Conservation (phyloP, 768 basidiomycete genomes). For the Phylloporus sp. region DNA sequence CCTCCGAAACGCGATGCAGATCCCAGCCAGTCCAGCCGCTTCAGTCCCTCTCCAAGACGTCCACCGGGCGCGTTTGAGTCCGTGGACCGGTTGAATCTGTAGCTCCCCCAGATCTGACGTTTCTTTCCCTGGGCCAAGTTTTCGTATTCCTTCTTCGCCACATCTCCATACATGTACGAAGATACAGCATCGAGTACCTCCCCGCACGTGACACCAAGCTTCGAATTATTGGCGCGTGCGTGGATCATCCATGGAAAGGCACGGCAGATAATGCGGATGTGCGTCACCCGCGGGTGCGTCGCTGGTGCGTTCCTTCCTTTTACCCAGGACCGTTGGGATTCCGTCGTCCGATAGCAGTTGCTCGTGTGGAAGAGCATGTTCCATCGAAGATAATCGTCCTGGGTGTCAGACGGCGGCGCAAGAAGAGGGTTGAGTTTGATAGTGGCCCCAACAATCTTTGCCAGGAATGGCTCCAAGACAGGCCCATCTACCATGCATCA, state of each 20-base stretch:
- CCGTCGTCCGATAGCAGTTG: constrained; percentile 60
- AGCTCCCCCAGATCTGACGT: constrained; percentile 46
- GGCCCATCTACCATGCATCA: constrained; percentile 53
- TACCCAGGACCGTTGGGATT: constrained; percentile 61
- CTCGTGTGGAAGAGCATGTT: constrained; percentile 68
- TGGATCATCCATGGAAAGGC: constrained; percentile 55
- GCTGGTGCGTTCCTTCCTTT: constrained; percentile 62
- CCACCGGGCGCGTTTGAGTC: constrained; percentile 67
- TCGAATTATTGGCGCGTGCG: constrained; percentile 40
- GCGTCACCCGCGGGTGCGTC: constrained; percentile 55
- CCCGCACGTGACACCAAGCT: constrained; percentile 62
- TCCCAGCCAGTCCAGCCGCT: constrained; percentile 64
- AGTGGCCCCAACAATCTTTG: constrained; percentile 44
- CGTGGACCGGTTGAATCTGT: constrained; percentile 63
- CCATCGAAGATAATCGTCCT: constrained; percentile 59
- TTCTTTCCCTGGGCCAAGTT: constrained; percentile 34
- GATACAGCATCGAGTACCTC: constrained; percentile 59
- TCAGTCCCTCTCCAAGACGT: constrained; percentile 55
- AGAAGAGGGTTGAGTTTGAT: constrained; percentile 62
- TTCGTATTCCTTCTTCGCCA: constrained; percentile 52
- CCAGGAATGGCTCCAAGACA: constrained; percentile 59
- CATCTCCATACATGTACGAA: constrained; percentile 45
- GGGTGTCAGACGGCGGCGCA: constrained; percentile 39
- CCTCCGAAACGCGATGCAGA: constrained; percentile 62
- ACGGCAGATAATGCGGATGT: constrained; percentile 51